These are phyloP conservation scores for Hanseniaspora nectarophila DNA, from an alignment of 805 yeast genomes.

Conservation along the genomic window DNA sequence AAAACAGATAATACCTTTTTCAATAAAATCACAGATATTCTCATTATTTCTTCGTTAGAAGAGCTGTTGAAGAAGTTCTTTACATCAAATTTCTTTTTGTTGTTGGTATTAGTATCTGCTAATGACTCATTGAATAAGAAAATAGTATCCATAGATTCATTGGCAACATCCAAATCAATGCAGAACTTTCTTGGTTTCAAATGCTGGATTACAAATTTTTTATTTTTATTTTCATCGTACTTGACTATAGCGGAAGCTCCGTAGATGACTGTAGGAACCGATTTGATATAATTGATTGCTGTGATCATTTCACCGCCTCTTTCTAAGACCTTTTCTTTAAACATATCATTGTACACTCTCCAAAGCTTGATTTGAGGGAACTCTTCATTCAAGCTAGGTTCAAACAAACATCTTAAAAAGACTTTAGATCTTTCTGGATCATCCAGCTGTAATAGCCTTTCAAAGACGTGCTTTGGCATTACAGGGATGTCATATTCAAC, in stretches of 20 bases:
- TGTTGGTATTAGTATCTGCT: not conserved
- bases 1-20: not conserved
- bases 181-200: conserved; percentile 70
- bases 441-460: conserved; percentile 49
- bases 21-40: conserved; percentile 3
- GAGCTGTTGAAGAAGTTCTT: not conserved
- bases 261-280: conserved; percentile 79
- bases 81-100: conserved; percentile 13
- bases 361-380: conserved; percentile 92
- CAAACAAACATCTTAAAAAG: conserved; percentile 89
- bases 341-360: conserved; percentile 87
- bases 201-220: conserved; percentile 85
- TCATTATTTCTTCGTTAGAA: not conserved
- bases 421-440: conserved; percentile 88
- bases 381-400: conserved; percentile 63
- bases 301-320: conserved; percentile 59
- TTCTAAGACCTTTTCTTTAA: conserved; percentile 44
- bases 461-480: conserved; percentile 42
- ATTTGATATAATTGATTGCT: conserved; percentile 93
- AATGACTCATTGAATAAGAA: conserved; percentile 9
- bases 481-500: conserved; percentile 58
- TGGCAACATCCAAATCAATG: conserved; percentile 39
- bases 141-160: conserved; percentile 29
- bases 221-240: conserved; percentile 43
- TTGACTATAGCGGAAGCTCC: conserved; percentile 90